Evolutionary conservation across 2,329 filamentous ascomycete species (phyloP).

Genomic region (Arachnomyces sp.): DNA sequence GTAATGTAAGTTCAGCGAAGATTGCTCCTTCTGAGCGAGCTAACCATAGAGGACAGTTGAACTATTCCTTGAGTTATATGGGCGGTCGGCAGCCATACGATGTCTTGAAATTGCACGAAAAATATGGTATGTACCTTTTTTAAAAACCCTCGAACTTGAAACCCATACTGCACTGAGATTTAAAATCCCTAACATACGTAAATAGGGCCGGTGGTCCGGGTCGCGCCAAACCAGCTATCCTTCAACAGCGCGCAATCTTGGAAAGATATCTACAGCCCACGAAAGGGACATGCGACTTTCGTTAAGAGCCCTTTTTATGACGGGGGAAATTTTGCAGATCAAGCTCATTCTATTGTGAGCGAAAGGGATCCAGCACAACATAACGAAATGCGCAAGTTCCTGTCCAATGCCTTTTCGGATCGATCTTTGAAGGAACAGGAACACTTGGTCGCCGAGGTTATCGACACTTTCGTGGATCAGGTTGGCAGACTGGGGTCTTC

Average conservation of each 20-base stretch:
- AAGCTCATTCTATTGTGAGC: too few relatives aligned
- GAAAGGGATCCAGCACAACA: too few relatives aligned
- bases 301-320: slow-evolving; percentile 14
- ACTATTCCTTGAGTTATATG: background rate
- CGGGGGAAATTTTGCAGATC: too few relatives aligned
- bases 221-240: slow-evolving; percentile 27
- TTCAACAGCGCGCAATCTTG: slow-evolving; percentile 26
- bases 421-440: slow-evolving; percentile 17
- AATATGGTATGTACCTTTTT: too few relatives aligned
- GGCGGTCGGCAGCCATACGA: background rate
- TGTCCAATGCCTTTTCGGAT: slow-evolving; percentile 18
- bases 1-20: too few relatives aligned
- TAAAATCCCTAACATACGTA: background rate
- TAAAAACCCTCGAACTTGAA: slow-evolving; percentile 15
- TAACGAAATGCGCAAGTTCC: slow-evolving; percentile 21
- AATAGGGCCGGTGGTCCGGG: slow-evolving; percentile 19
- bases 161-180: background rate
- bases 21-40: too few relatives aligned
- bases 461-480: slow-evolving; percentile 13
- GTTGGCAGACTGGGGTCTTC: background rate
- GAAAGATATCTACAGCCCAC: slow-evolving; percentile 21
- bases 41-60: too few relatives aligned
- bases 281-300: slow-evolving; percentile 12
- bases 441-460: slow-evolving; percentile 13
- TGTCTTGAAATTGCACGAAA: too few relatives aligned